Conservation (phyloP, 306 rosid genomes). For the Trichosanthes truncata region DNA sequence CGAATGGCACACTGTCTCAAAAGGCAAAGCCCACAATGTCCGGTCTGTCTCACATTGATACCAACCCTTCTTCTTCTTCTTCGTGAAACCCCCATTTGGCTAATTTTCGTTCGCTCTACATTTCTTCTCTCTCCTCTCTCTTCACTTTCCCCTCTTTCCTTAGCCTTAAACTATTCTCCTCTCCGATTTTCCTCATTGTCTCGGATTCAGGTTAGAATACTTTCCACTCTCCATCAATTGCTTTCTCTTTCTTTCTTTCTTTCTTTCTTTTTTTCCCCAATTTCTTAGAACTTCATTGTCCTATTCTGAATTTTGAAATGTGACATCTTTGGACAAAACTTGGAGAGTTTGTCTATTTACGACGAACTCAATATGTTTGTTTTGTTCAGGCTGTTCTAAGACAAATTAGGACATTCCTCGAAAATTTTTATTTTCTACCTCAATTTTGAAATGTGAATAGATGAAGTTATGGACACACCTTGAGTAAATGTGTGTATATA, state of each 20-base stretch:
- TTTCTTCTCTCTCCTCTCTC: constrained; percentile 11
- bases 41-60: constrained; percentile 26
- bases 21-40: constrained; percentile 16
- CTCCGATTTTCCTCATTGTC: constrained; percentile 15
- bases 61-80: constrained; percentile 12
- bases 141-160: constrained; percentile 18
- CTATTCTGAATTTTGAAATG: neutral
- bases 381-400: neutral
- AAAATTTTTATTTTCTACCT: neutral
- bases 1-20: neutral
- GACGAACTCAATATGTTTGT: neutral
- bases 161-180: constrained; percentile 19
- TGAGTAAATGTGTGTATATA: neutral
- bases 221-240: neutral
- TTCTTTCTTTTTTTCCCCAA: neutral
- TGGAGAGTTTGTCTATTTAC: neutral
- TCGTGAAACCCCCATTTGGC: constrained; percentile 5
- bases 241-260: neutral
- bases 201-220: constrained; percentile 27
- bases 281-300: neutral
- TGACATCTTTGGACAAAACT: neutral
- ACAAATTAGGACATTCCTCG: neutral
- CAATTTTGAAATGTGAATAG: neutral
- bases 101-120: neutral
- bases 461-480: neutral